Conservation (phyloP, 2,329 filamentous ascomycete genomes). For the Remersonia thermophila region DNA sequence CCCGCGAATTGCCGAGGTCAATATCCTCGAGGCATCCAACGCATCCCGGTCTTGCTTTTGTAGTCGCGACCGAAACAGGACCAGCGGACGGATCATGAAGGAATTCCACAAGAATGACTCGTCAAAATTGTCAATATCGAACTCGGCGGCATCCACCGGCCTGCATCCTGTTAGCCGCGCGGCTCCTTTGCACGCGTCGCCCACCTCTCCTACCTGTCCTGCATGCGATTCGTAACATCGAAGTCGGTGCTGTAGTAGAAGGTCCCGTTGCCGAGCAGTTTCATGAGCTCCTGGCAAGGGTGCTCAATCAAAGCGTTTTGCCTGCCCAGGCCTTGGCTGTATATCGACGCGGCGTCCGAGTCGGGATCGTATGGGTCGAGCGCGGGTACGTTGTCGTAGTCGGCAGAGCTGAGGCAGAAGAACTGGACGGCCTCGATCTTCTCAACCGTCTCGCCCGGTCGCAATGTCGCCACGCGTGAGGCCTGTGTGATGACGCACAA, state of each 20-base stretch:
- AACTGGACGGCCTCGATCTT: constrained; percentile 81
- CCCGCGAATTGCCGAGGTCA: constrained; percentile 88
- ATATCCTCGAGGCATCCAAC: constrained; percentile 74
- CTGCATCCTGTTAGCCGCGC: constrained; percentile 29
- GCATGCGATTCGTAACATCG: constrained; percentile 83
- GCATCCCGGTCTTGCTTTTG: constrained; percentile 61
- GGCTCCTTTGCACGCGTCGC: no score
- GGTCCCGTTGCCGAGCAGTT: constrained; percentile 80
- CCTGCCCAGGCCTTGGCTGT: constrained; percentile 44
- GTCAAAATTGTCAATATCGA: constrained; percentile 88
- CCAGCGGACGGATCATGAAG: constrained; percentile 90
- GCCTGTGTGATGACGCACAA: constrained; percentile 78
- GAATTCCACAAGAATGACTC: constrained; percentile 94
- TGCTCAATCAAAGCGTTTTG: constrained; percentile 67
- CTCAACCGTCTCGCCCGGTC: constrained; percentile 81
- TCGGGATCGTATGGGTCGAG: constrained; percentile 41
- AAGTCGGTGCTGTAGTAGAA: constrained; percentile 99
- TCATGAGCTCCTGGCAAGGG: constrained; percentile 81
- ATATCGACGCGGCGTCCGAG: constrained; percentile 34
- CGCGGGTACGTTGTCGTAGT: constrained; percentile 67
- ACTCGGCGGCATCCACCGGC: constrained; percentile 60
- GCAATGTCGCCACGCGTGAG: constrained; percentile 64
- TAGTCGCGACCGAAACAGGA: constrained; percentile 76
- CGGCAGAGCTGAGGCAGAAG: constrained; percentile 75
- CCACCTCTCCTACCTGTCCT: constrained; percentile 67